A percentile compares a stretch with the other conserved stretches of the same genome.
Conservation (phyloP, 2,329 filamentous ascomycete genomes). For the Drechslera avenae region DNA sequence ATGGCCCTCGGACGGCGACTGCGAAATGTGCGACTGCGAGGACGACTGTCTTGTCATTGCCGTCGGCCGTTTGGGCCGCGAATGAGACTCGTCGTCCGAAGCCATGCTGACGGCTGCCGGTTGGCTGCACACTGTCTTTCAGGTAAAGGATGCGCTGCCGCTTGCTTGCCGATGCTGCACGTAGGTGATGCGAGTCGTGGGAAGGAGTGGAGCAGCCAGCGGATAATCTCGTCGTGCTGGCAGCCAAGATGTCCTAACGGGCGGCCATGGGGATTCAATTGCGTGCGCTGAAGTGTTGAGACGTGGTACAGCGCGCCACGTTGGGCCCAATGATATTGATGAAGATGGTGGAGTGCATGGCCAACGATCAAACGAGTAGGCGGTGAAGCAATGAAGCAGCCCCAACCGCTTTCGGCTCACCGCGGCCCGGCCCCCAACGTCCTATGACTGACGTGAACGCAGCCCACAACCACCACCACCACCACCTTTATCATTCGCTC, state of each 20-base stretch:
- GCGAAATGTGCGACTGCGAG: constrained; percentile 45
- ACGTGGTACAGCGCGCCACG: constrained; percentile 41
- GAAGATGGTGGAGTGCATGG: constrained; percentile 27
- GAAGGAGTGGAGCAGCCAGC: constrained; percentile 14
- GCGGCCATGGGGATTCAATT: constrained; percentile 41
- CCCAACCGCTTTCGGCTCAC: constrained; percentile 35
- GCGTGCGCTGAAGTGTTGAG: constrained; percentile 24
- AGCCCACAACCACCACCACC: not conserved
- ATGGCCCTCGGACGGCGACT: constrained; percentile 45
- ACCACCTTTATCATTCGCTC: not conserved
- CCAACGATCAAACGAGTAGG: constrained; percentile 34
- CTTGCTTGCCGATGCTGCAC: constrained; percentile 19
- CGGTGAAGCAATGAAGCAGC: constrained; percentile 33
- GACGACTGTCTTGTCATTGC: constrained; percentile 46
- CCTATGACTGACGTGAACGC: constrained; percentile 10
- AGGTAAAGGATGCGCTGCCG: constrained; percentile 14
- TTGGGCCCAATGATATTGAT: constrained; percentile 41
- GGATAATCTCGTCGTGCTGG: constrained; percentile 18
- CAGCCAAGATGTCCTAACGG: constrained; percentile 21
- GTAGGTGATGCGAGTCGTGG: constrained; percentile 13
- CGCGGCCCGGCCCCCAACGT: constrained; percentile 30
- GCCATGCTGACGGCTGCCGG: constrained; percentile 43
- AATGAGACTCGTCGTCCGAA: constrained; percentile 41
- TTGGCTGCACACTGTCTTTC: constrained; percentile 24
- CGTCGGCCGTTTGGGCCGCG: constrained; percentile 45